Evolutionary conservation across 1,139 yeast species (phyloP).

Genomic region (Sugiyamaella sp.): DNA sequence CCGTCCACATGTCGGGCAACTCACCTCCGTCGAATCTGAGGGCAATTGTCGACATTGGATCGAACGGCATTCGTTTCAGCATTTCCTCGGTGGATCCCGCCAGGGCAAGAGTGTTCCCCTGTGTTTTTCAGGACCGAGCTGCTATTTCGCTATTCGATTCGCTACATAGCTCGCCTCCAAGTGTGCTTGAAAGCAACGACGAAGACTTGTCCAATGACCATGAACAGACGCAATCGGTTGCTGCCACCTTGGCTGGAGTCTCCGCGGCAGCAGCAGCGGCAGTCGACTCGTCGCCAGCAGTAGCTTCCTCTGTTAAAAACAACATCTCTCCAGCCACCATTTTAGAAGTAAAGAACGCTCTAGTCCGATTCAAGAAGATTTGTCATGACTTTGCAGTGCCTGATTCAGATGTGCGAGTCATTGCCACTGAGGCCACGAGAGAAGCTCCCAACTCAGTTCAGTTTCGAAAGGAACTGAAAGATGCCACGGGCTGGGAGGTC

Average conservation of each 20-base stretch:
- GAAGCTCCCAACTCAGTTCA: constrained; percentile 63
- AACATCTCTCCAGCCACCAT: constrained; percentile 61
- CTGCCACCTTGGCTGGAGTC: constrained; percentile 2
- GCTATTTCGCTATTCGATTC: constrained; percentile 67
- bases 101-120: constrained; percentile 70
- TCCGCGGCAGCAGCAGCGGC: constrained; percentile 6
- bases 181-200: constrained; percentile 14
- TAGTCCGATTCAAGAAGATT: constrained; percentile 62
- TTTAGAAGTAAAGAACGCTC: constrained; percentile 57
- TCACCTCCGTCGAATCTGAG: constrained; percentile 20
- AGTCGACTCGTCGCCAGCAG: neutral
- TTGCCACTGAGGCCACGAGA: constrained; percentile 69
- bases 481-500: constrained; percentile 64
- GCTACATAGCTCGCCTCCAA: constrained; percentile 25
- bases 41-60: constrained; percentile 65
- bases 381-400: constrained; percentile 71
- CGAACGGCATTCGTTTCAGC: constrained; percentile 67
- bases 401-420: constrained; percentile 57
- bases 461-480: constrained; percentile 54
- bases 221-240: neutral
- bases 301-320: constrained; percentile 37
- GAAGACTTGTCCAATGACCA: constrained; percentile 2
- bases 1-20: neutral
- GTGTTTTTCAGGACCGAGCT: constrained; percentile 67
- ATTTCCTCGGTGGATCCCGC: constrained; percentile 64